Evolutionary conservation across 345 rosid species (phyloP).

Genomic region (Rubroshorea leprosula): DNA sequence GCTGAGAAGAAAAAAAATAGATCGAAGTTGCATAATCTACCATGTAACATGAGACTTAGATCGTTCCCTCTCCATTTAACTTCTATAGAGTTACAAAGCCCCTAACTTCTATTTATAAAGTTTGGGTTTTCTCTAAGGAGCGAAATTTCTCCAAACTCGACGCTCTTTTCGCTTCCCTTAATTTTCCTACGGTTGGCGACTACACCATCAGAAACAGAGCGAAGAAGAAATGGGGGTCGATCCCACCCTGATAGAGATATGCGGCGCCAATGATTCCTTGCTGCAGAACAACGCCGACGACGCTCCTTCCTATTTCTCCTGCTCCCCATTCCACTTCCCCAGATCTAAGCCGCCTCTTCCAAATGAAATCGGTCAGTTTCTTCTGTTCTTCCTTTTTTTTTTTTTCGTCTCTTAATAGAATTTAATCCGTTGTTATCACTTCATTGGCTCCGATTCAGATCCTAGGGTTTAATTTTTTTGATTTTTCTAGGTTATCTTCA

Average conservation of each 20-base stretch:
- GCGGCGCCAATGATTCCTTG: slow-evolving; percentile 40
- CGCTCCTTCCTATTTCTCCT: slow-evolving; percentile 36
- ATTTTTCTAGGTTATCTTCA: too few relatives aligned
- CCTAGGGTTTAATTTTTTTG: neutral
- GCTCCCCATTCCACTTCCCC: slow-evolving; percentile 63
- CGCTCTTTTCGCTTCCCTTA: too few relatives aligned
- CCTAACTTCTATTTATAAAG: too few relatives aligned
- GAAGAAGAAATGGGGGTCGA: slow-evolving; percentile 47
- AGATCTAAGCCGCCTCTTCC: slow-evolving; percentile 34
- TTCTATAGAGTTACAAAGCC: too few relatives aligned
- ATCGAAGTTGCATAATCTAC: too few relatives aligned
- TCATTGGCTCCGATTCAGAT: neutral
- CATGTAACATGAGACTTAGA: too few relatives aligned
- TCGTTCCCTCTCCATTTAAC: too few relatives aligned
- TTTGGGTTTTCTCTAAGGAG: too few relatives aligned
- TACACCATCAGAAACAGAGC: neutral
- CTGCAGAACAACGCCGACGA: slow-evolving; percentile 32
- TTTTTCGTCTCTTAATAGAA: neutral
- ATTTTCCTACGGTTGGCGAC: neutral
- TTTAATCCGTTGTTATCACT: neutral
- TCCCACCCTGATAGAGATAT: slow-evolving; percentile 56
- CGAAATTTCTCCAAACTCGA: too few relatives aligned
- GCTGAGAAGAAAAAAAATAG: too few relatives aligned
- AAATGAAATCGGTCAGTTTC: slow-evolving; percentile 32
- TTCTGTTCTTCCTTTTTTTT: neutral